phyloP scores from a whole-genome alignment of 306 rosid species.

The Pterocarpus santalinus region DNA sequence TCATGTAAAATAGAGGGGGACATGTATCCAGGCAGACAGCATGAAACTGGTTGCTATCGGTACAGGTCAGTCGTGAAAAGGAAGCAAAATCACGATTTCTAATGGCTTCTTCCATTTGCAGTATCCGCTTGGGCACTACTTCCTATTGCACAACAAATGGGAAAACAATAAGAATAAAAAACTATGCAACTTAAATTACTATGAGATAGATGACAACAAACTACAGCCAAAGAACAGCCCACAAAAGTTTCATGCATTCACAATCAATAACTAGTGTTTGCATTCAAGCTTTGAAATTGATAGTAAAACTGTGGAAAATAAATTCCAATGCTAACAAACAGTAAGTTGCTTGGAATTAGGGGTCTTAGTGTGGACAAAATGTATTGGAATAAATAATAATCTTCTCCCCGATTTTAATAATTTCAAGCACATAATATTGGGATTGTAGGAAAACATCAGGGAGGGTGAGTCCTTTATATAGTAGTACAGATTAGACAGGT shows the following conservation, averaged over 20 bases:
- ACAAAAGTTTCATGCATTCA: constrained; percentile 6
- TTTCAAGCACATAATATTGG: background rate
- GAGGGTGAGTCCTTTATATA: background rate
- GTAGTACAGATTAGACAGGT: background rate
- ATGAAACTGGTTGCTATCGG: constrained; percentile 98
- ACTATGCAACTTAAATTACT: constrained; percentile 35
- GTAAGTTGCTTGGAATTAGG: constrained; percentile 25
- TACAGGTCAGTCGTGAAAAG: constrained; percentile 78
- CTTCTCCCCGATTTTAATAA: constrained; percentile 11
- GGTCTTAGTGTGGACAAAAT: constrained; percentile 4
- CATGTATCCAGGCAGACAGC: constrained; percentile 96
- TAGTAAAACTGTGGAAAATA: constrained; percentile 33
- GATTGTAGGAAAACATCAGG: background rate
- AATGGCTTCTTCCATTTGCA: constrained; percentile 95
- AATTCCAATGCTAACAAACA: background rate
- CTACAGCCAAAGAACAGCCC: constrained; percentile 12
- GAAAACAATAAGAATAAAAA: constrained; percentile 26
- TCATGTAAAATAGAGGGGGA: constrained; percentile 99
- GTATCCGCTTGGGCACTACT: constrained; percentile 89
- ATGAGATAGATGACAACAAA: constrained; percentile 8
- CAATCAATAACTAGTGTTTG: constrained; percentile 17
- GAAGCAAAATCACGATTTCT: constrained; percentile 83
- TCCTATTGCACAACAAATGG: constrained; percentile 62
- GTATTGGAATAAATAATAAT: background rate
- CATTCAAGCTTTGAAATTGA: constrained; percentile 37